phyloP scores from a whole-genome alignment of 495 filamentous ascomycete species.

The Parathielavia hyrcaniae region DNA sequence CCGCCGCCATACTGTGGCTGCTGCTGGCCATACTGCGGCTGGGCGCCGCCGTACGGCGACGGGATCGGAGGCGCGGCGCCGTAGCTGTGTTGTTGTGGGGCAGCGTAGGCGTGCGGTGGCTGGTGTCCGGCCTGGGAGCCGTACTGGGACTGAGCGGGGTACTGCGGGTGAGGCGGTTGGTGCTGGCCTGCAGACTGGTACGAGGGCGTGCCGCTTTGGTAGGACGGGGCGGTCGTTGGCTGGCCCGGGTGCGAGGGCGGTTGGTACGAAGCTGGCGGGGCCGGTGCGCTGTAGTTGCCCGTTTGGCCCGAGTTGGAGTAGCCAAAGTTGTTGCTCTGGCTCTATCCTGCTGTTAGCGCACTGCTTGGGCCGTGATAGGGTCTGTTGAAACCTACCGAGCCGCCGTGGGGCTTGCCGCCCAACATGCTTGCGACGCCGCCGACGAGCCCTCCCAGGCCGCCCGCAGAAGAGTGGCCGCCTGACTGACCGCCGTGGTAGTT shows the following conservation, averaged over 20 bases:
- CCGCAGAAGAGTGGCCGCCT: conserved; percentile 24
- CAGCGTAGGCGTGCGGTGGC: conserved; percentile 11
- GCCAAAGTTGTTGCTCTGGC: conserved; percentile 40
- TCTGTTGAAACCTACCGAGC: conserved; percentile 26
- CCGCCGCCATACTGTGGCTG: conserved; percentile 22
- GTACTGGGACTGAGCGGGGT: conserved; percentile 23
- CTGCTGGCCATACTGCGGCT: conserved; percentile 23
- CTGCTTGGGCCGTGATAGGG: neutral
- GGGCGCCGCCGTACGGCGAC: conserved; percentile 20
- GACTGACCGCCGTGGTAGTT: conserved; percentile 34
- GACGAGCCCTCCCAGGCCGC: conserved; percentile 42
- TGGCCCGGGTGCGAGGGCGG: conserved; percentile 23
- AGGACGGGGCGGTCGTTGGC: conserved; percentile 10
- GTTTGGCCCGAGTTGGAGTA: conserved; percentile 45
- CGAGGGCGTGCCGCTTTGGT: conserved; percentile 14
- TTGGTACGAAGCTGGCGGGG: conserved; percentile 38
- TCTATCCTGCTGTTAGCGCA: conserved; percentile 1
- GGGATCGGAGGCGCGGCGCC: conserved; percentile 17
- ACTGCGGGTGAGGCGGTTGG: conserved; percentile 17
- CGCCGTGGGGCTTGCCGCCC: conserved; percentile 33
- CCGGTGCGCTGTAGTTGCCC: conserved; percentile 44
- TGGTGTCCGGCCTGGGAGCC: conserved; percentile 12
- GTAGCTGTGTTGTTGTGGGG: conserved; percentile 15
- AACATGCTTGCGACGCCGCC: conserved; percentile 42
- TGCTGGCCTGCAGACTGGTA: conserved; percentile 18